Evolutionary conservation across 108 stramenopile genomes (phyloP).

Genomic region (Mayamaea pseudoterrestris): DNA sequence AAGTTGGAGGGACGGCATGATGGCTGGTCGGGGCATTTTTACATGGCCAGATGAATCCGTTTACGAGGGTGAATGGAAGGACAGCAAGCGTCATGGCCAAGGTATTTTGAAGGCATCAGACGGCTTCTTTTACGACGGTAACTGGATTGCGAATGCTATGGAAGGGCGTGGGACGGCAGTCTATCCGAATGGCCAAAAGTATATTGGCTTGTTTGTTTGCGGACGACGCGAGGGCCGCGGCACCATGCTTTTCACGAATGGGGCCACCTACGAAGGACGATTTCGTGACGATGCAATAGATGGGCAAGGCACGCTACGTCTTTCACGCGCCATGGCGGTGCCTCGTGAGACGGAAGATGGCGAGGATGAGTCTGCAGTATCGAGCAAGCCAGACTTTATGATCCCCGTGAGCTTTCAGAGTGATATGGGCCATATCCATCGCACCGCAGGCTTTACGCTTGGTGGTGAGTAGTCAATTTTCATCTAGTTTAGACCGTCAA

Average conservation of each 20-base stretch:
- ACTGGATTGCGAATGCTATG: conserved; percentile 81
- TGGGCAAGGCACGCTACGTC: conserved; percentile 86
- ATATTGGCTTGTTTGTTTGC: conserved; percentile 66
- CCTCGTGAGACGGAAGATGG: conserved; percentile 14
- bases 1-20: conserved; percentile 70
- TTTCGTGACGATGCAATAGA: conserved; percentile 85
- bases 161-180: conserved; percentile 74
- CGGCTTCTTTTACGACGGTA: conserved; percentile 83
- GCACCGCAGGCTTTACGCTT: conserved; percentile 72
- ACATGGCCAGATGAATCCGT: conserved; percentile 58
- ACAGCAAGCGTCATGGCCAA: conserved; percentile 51
- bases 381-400: conserved; percentile 61
- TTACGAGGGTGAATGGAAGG: conserved; percentile 80
- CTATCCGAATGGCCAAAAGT: conserved; percentile 80
- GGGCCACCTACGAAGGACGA: conserved; percentile 78
- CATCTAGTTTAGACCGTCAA: background rate
- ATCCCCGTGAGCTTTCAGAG: conserved; percentile 78
- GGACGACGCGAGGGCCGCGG: conserved; percentile 83
- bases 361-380: conserved; percentile 7
- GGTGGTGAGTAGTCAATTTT: conserved; percentile 26
- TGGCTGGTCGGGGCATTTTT: conserved; percentile 65
- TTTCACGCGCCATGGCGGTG: conserved; percentile 50
- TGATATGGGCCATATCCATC: conserved; percentile 75
- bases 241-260: conserved; percentile 72
- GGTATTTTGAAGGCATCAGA: conserved; percentile 60